phyloP scores from a whole-genome alignment of 108 stramenopile genomes.

The Pinguiococcus pyrenoidosus region DNA sequence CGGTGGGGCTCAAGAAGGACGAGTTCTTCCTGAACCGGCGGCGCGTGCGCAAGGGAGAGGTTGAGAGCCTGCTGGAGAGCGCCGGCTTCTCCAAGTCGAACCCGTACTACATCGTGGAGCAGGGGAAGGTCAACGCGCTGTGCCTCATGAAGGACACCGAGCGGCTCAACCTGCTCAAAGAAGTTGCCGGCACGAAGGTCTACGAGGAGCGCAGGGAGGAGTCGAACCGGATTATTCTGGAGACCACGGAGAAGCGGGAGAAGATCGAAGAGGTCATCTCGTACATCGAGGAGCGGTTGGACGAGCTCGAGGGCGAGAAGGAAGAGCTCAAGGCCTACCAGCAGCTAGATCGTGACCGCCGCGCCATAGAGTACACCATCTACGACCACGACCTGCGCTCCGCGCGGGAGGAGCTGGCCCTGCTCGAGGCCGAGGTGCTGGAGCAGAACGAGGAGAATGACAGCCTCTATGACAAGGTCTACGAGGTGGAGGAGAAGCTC shows the following conservation, averaged over 20 bases:
- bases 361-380: constrained; percentile 85
- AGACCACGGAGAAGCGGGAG: constrained; percentile 62
- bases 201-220: constrained; percentile 94
- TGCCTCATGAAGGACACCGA: constrained; percentile 88
- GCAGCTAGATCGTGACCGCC: constrained; percentile 65
- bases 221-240: constrained; percentile 73
- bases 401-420: too few relatives aligned
- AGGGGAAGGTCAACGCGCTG: constrained; percentile 90
- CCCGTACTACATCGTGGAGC: constrained; percentile 99
- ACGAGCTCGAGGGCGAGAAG: constrained; percentile 86
- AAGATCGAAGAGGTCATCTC: constrained; percentile 73
- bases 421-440: constrained; percentile 7
- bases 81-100: constrained; percentile 95
- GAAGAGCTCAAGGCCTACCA: constrained; percentile 75
- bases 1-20: constrained; percentile 95
- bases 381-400: constrained; percentile 82
- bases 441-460: not conserved
- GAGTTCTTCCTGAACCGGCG: constrained; percentile 92
- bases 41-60: constrained; percentile 36
- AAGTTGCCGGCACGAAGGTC: constrained; percentile 89
- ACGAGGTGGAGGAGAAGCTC: constrained; percentile 49
- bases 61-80: constrained; percentile 76
- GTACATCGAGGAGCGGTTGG: constrained; percentile 67
- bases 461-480: constrained; percentile 13
- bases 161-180: constrained; percentile 75